Percentiles rank a stretch among this genome's conserved stretches.
phyloP scores from a whole-genome alignment of 2,329 filamentous ascomycete genomes.

The Venturia effusa region DNA sequence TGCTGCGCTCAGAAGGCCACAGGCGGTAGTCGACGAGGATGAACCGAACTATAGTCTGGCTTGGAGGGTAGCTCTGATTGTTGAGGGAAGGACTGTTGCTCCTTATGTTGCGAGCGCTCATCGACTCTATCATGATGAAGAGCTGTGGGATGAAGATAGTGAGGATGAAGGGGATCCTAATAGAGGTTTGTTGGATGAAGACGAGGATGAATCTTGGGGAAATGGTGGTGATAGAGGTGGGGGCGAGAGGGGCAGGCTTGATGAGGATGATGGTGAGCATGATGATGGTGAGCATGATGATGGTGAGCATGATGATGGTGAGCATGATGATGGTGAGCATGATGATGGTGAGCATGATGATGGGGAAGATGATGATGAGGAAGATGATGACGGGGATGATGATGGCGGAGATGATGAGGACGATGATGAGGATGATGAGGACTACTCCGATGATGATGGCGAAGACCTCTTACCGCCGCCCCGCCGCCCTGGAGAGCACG shows the following conservation, averaged over 20 bases:
- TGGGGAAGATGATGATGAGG: not conserved
- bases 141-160: not conserved
- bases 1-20: not conserved
- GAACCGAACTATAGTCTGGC: not conserved
- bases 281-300: not conserved
- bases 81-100: not conserved
- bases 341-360: not conserved
- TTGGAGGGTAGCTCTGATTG: not conserved
- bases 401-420: not conserved
- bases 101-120: not conserved
- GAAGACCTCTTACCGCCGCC: not conserved
- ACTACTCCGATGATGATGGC: not conserved
- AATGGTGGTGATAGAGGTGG: not conserved
- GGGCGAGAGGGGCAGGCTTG: too few species aligned
- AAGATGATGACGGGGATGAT: not conserved
- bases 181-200: not conserved
- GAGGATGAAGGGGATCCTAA: not conserved
- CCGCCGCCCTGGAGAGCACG: not conserved
- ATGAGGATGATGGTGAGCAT: not conserved
- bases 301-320: not conserved
- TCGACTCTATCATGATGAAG: not conserved
- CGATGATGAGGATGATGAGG: not conserved
- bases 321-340: not conserved
- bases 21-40: not conserved
- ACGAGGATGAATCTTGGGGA: not conserved